These are phyloP conservation scores for Lolium rigidum DNA, from an alignment of 176 grass and related monocot genomes.

Conservation along the genomic window DNA sequence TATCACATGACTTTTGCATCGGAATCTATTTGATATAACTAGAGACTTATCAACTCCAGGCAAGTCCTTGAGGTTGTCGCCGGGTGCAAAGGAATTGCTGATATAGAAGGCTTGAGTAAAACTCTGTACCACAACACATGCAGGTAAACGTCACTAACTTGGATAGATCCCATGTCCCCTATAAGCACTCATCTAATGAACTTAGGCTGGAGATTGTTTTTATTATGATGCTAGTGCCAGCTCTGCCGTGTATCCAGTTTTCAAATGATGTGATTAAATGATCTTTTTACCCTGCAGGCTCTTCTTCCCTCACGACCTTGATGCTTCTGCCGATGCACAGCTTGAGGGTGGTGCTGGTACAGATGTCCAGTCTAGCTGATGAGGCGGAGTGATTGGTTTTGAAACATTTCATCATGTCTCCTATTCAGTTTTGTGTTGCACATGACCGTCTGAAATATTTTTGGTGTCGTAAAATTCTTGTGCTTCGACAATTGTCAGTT, in stretches of 20 bases:
- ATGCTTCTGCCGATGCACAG: constrained; percentile 69
- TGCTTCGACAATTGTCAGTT: not conserved
- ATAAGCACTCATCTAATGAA: not conserved
- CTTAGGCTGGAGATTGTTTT: not conserved
- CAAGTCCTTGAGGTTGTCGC: constrained; percentile 92
- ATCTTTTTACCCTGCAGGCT: constrained; percentile 57
- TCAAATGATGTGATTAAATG: constrained; percentile 25
- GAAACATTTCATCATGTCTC: not conserved
- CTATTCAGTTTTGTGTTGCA: not conserved
- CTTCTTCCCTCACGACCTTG: constrained; percentile 92
- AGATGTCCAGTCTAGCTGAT: constrained; percentile 49
- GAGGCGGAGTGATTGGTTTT: not conserved
- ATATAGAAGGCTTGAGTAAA: constrained; percentile 82
- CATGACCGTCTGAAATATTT: not conserved
- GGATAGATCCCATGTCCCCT: constrained; percentile 18
- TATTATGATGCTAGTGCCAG: not conserved
- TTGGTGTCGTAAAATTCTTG: not conserved
- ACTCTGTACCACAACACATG: constrained; percentile 90
- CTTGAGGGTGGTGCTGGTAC: constrained; percentile 64
- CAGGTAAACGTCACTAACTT: constrained; percentile 58
- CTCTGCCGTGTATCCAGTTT: constrained; percentile 1
- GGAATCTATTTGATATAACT: constrained; percentile 19
- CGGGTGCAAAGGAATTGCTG: constrained; percentile 85
- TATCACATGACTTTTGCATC: too few relatives aligned
- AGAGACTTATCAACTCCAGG: constrained; percentile 46